Evolutionary conservation across 176 grass and related monocot species (phyloP).

Genomic region (Cenchrus purpureus): DNA sequence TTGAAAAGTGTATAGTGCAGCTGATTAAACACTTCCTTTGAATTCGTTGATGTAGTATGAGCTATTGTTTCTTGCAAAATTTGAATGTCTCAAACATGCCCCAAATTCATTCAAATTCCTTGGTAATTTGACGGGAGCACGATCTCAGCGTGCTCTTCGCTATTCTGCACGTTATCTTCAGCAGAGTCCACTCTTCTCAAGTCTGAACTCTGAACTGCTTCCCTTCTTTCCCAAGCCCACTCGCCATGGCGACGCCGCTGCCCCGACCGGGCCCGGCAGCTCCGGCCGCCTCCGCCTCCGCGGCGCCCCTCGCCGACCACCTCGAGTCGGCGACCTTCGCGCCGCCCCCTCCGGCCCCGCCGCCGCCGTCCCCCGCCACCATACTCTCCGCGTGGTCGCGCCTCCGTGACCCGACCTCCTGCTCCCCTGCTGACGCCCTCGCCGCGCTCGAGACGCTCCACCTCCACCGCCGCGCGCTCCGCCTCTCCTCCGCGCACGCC

Average conservation of each 20-base stretch:
- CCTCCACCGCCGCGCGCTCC: conserved; percentile 49
- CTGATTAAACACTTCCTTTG: no score
- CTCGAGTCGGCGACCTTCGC: conserved; percentile 55
- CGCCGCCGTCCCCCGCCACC: conserved; percentile 37
- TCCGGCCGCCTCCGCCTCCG: not conserved
- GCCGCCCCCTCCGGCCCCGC: conserved; percentile 1
- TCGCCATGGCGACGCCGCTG: conserved; percentile 40
- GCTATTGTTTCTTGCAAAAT: no score
- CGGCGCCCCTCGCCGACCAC: conserved; percentile 42
- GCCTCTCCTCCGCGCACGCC: conserved; percentile 55
- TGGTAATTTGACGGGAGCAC: no score
- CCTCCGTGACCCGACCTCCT: conserved; percentile 36
- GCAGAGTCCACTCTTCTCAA: no score
- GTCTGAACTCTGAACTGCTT: conserved; percentile 1
- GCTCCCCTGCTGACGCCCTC: conserved; percentile 39
- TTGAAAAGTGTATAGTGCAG: not conserved
- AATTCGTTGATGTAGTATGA: no score
- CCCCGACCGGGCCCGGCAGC: conserved; percentile 17
- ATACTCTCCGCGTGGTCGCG: conserved; percentile 56
- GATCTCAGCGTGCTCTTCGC: no score
- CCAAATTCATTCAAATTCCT: no score
- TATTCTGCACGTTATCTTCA: no score
- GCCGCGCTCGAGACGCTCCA: conserved; percentile 58
- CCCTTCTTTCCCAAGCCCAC: not conserved
- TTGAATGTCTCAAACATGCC: no score